Conservation (phyloP, 768 basidiomycete genomes). For the Serendipita vermifera region DNA sequence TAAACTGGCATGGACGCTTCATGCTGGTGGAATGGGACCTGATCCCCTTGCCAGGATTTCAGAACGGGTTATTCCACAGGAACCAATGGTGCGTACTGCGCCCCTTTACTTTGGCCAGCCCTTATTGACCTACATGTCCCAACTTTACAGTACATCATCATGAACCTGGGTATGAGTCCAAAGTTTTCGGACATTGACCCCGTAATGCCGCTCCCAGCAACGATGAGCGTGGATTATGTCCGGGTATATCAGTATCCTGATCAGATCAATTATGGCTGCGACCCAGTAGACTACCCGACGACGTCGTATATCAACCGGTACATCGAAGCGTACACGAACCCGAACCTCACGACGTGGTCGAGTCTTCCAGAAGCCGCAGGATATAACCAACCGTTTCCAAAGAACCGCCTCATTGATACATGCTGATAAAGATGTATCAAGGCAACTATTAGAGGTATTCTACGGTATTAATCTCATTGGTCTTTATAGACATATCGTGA, state of each 20-base stretch:
- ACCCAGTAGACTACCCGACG: slow-evolving; percentile 69
- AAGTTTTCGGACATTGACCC: slow-evolving; percentile 65
- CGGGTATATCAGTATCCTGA: slow-evolving; percentile 75
- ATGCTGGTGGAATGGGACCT: slow-evolving; percentile 51
- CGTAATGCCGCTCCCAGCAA: slow-evolving; percentile 57
- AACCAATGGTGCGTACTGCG: slow-evolving; percentile 65
- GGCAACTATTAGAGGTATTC: too few relatives aligned
- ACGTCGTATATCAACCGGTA: slow-evolving; percentile 41
- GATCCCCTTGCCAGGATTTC: slow-evolving; percentile 46
- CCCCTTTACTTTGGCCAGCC: not conserved
- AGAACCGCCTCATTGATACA: slow-evolving; percentile 4
- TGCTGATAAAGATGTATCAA: too few relatives aligned
- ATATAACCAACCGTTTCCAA: not conserved
- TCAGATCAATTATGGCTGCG: slow-evolving; percentile 50
- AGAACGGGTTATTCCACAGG: slow-evolving; percentile 63
- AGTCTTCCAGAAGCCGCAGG: not conserved
- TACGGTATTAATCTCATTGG: too few relatives aligned
- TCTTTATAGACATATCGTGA: too few relatives aligned
- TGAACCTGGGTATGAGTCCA: slow-evolving; percentile 75
- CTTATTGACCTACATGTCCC: slow-evolving; percentile 12
- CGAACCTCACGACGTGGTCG: slow-evolving; percentile 2
- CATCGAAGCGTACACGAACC: slow-evolving; percentile 6
- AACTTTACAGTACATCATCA: slow-evolving; percentile 52
- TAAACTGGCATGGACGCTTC: slow-evolving; percentile 56
- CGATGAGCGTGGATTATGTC: slow-evolving; percentile 83